phyloP scores from a whole-genome alignment of 345 rosid species.

The Orychophragmus violaceus region DNA sequence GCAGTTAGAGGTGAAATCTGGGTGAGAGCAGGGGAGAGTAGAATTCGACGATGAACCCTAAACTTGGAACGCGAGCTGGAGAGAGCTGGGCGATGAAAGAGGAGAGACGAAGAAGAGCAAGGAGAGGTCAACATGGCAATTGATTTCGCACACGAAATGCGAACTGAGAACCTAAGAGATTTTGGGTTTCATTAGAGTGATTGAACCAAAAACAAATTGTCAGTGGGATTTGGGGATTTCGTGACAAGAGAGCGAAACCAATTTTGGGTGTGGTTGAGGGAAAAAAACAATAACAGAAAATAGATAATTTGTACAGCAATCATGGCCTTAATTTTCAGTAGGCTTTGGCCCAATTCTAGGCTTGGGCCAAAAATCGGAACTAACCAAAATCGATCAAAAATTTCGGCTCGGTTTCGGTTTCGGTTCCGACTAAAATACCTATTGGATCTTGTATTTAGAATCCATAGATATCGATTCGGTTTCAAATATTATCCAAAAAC shows the following conservation, averaged over 20 bases:
- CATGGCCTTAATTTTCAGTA: no score
- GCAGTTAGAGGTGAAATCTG: conserved; percentile 42
- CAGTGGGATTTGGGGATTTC: background rate
- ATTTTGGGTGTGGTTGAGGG: background rate
- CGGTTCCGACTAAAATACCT: no score
- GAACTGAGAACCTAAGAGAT: background rate
- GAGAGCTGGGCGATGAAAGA: conserved; percentile 47
- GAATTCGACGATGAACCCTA: conserved; percentile 42
- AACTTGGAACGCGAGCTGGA: conserved; percentile 41
- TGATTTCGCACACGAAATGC: background rate
- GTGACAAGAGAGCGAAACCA: background rate
- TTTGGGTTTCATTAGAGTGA: conserved; percentile 1
- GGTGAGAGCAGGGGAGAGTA: conserved; percentile 30
- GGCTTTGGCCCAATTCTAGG: no score
- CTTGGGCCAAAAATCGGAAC: no score
- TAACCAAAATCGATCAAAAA: no score
- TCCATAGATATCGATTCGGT: no score
- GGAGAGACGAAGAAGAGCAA: conserved; percentile 49
- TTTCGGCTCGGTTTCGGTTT: no score
- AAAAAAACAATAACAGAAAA: no score
- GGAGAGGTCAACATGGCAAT: conserved; percentile 66
- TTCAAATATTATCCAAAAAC: no score
- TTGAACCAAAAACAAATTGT: background rate
- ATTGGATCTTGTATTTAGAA: no score
- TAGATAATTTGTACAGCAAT: background rate